Percentiles rank a stretch among this genome's conserved stretches.
phyloP scores from a whole-genome alignment of 75 land plant species.

The Cryptomeria japonica region DNA sequence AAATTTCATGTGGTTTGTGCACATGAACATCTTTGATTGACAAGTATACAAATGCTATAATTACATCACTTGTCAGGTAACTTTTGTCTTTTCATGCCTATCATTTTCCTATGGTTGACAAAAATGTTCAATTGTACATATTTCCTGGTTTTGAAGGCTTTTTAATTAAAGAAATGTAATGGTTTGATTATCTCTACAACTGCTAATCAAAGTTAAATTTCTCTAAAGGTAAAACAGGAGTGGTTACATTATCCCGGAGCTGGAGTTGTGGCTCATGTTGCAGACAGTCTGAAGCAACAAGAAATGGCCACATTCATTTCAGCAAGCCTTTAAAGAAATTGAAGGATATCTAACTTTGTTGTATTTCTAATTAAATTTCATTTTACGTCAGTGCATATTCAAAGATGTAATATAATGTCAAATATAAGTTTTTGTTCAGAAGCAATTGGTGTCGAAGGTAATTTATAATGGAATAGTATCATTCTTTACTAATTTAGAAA shows the following conservation, averaged over 20 bases:
- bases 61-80: neutral
- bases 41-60: neutral
- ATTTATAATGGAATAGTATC: neutral
- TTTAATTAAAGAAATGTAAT: neutral
- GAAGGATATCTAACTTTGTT: neutral
- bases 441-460: neutral
- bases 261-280: slow-evolving; percentile 93
- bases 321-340: slow-evolving; percentile 49
- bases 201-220: slow-evolving; percentile 1
- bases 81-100: neutral
- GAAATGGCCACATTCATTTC: slow-evolving; percentile 40
- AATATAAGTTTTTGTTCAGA: neutral
- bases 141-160: neutral
- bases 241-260: slow-evolving; percentile 87
- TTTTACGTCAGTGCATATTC: neutral
- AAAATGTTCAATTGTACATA: neutral
- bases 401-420: slow-evolving; percentile 8
- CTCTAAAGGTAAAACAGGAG: slow-evolving; percentile 73
- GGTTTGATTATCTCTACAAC: neutral
- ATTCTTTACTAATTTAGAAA: neutral
- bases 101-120: neutral
- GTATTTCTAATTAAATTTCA: neutral
- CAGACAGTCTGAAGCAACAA: slow-evolving; percentile 78
- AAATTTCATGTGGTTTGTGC: neutral
- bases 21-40: neutral